These are phyloP conservation scores for Globisporangium parvum DNA, from an alignment of 352 stramenopile species.

Conservation along the genomic window DNA sequence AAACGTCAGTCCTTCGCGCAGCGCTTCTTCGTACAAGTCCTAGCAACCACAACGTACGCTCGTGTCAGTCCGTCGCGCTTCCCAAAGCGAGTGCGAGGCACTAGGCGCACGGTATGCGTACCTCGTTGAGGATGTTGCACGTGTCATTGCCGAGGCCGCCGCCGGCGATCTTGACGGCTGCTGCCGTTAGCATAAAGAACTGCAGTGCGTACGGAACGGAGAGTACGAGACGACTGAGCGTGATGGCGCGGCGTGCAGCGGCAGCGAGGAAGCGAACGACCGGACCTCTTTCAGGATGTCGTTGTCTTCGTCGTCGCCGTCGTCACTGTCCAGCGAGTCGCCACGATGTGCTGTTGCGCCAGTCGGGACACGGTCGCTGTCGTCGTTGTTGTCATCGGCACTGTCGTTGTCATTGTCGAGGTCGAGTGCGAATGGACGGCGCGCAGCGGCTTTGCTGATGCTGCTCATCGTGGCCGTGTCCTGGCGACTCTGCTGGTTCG, in stretches of 20 bases:
- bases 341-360: neutral
- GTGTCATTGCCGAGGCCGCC: slow-evolving; percentile 42
- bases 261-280: slow-evolving; percentile 10
- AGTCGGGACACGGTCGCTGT: neutral
- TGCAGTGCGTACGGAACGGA: slow-evolving; percentile 21
- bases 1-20: slow-evolving; percentile 42
- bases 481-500: neutral
- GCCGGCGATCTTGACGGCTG: slow-evolving; percentile 48
- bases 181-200: slow-evolving; percentile 58
- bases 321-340: neutral
- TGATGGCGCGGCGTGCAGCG: slow-evolving; percentile 14
- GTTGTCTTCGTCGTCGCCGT: slow-evolving; percentile 10
- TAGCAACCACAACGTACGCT: slow-evolving; percentile 4
- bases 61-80: no score
- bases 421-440: neutral
- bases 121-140: slow-evolving; percentile 59
- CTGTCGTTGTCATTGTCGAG: neutral
- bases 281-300: slow-evolving; percentile 45
- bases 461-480: neutral
- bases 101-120: neutral
- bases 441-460: neutral
- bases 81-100: neutral
- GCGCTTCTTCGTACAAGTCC: slow-evolving; percentile 43
- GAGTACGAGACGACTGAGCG: slow-evolving; percentile 29
- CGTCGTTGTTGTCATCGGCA: slow-evolving; percentile 5